Evolutionary conservation across 495 filamentous ascomycete genomes (phyloP).

Genomic region (Penicillium fimorum): DNA sequence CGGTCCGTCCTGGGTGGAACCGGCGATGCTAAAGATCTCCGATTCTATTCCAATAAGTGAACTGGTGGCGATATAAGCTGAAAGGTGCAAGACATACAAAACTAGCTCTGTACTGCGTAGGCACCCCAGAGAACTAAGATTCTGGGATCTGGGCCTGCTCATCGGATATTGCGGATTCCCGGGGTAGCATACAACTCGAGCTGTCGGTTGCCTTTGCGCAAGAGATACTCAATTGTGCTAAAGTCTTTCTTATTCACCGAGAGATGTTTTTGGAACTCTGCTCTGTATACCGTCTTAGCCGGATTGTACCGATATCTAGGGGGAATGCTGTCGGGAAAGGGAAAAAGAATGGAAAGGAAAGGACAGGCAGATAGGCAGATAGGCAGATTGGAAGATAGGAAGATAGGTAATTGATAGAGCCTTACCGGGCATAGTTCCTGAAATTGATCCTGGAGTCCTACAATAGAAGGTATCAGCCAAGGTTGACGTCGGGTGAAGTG

Average conservation of each 20-base stretch:
- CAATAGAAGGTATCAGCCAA: conserved; percentile 10
- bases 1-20: neutral
- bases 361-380: neutral
- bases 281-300: conserved; percentile 42
- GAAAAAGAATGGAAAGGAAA: neutral
- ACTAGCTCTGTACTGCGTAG: neutral
- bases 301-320: conserved; percentile 7
- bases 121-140: neutral
- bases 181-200: conserved; percentile 80
- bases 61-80: neutral
- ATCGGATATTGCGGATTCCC: conserved; percentile 75
- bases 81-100: neutral
- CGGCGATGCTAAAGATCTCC: neutral
- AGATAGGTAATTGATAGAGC: conserved; percentile 12
- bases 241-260: conserved; percentile 85
- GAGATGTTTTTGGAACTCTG: conserved; percentile 73
- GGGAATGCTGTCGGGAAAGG: conserved; percentile 7
- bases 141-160: conserved; percentile 11
- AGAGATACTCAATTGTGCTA: conserved; percentile 77
- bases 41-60: neutral
- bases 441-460: conserved; percentile 57
- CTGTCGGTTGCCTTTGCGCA: conserved; percentile 82
- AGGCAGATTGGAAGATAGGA: neutral
- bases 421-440: conserved; percentile 54
- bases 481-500: neutral